Percentiles rank a stretch among this genome's conserved stretches.
phyloP scores from a whole-genome alignment of 371 early-diverging fungal genomes.

The Homolaphlyctis polyrhiza region DNA sequence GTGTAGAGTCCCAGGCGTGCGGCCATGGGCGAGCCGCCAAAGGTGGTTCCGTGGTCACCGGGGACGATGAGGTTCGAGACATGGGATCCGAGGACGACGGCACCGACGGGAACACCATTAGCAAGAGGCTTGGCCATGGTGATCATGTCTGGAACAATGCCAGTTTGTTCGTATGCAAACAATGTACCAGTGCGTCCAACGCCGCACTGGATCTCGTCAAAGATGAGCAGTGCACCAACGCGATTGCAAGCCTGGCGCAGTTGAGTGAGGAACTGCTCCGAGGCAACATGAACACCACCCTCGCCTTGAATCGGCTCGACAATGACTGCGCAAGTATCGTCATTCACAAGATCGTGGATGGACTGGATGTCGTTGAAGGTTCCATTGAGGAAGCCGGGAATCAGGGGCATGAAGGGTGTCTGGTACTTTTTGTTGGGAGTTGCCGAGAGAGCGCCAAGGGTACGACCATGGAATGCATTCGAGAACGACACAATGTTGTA shows the following conservation, averaged over 20 bases:
- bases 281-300: constrained; percentile 78
- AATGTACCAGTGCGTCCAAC: constrained; percentile 87
- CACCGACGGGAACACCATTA: constrained; percentile 95
- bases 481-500: constrained; percentile 67
- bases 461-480: constrained; percentile 92
- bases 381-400: constrained; percentile 73
- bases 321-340: constrained; percentile 77
- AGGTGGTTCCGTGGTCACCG: constrained; percentile 95
- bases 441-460: constrained; percentile 88
- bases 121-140: constrained; percentile 94
- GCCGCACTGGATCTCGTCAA: constrained; percentile 97
- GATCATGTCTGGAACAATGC: constrained; percentile 82
- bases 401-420: constrained; percentile 79
- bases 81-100: constrained; percentile 65
- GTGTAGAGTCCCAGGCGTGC: constrained; percentile 71
- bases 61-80: constrained; percentile 74
- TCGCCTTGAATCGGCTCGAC: constrained; percentile 99
- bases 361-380: constrained; percentile 67
- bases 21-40: constrained; percentile 92
- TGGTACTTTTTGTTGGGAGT: constrained; percentile 90
- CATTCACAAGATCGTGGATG: constrained; percentile 53
- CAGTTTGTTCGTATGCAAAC: constrained; percentile 77
- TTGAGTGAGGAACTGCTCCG: constrained; percentile 64
- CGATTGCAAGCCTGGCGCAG: constrained; percentile 75
- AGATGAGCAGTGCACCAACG: constrained; percentile 79